Base-by-base conservation (phyloP, 2,329 filamentous ascomycete genomes). In the Sporothrix protearum region DNA sequence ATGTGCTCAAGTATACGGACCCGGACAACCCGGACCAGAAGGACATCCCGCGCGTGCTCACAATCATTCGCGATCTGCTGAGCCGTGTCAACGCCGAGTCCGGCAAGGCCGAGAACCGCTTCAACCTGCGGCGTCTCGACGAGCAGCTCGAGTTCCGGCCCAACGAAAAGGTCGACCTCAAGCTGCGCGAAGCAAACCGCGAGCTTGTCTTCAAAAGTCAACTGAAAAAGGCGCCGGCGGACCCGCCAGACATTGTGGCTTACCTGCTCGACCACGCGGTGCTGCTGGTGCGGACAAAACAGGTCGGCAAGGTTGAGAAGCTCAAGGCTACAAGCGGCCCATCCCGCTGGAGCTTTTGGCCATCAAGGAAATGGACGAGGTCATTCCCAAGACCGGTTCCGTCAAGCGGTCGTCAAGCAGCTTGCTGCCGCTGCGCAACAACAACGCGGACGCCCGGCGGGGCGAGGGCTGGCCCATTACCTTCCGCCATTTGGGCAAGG, bases 241-340 rank as follows among this genome's bases (percentile, higher is more conserved):
- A 97, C 79, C 91, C 89, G 63, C 89, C 91, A 0, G 95, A 98
- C 77, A 95, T 99, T 59, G 96, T 94, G 25, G 94, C 93, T 19
- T 99, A 96, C 83, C 86, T 99, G 30, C 97, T 99, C 78, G 96
- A 99, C 78, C 96, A 99, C 79, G 95, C 96, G 2, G 91, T 99
- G 69, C 85, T 99, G 47, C 86, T 99, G 53, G 96, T 97, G 75
- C 88, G 94, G 69, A 91, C 94, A 75, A 99, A 98, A 83, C 91
- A 91, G 73, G 92, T 92, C 72, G 97, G 96, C 80, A 98, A 98
- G 83, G 88, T 88, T 57, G 96, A 99, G 80, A 95, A 98, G 79
- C 91, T 96, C 73, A 96, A 96, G 79, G 96, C 97, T 98, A 98
- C 81, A 89, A 94, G 28, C 72, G 94, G 83, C 96, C 96, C 0